Evolutionary conservation across 495 filamentous ascomycete species (phyloP).

Genomic region (Penicillium canariense): DNA sequence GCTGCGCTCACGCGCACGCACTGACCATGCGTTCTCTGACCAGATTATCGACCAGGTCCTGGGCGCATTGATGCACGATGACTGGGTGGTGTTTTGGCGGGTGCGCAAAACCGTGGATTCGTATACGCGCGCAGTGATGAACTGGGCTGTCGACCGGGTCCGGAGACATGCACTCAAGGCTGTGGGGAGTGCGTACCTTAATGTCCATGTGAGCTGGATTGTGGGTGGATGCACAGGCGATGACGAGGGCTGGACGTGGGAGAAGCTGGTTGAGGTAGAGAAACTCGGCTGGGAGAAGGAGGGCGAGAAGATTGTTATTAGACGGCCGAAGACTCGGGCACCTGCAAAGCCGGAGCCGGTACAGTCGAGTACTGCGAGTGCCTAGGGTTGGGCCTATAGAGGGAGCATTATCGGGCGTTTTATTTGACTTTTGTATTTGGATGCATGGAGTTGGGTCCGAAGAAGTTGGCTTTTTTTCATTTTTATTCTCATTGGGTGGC

Average conservation of each 20-base stretch:
- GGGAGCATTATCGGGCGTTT: constrained; percentile 19
- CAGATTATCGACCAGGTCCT: constrained; percentile 64
- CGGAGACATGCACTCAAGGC: constrained; percentile 75
- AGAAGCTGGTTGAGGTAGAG: constrained; percentile 58
- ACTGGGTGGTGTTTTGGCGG: constrained; percentile 78
- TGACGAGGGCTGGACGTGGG: constrained; percentile 70
- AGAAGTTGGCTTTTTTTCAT: neutral
- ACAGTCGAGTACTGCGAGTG: constrained; percentile 16
- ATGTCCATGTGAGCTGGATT: constrained; percentile 55
- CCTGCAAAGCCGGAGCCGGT: constrained; percentile 21
- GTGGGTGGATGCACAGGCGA: constrained; percentile 49
- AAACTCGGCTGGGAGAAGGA: constrained; percentile 80
- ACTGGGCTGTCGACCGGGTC: constrained; percentile 70
- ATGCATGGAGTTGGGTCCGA: constrained; percentile 13
- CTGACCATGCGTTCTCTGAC: constrained; percentile 55
- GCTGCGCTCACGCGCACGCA: constrained; percentile 46
- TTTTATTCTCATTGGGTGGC: constrained; percentile 17
- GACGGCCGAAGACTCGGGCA: constrained; percentile 47
- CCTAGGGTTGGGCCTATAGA: neutral
- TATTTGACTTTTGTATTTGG: constrained; percentile 9
- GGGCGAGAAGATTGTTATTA: constrained; percentile 67
- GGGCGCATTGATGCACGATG: constrained; percentile 68
- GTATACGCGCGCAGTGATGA: constrained; percentile 72
- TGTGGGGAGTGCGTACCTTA: constrained; percentile 78
- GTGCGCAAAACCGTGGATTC: constrained; percentile 70